Percentiles rank a stretch among this genome's conserved stretches.
Conservation (phyloP, 768 basidiomycete species). For the Gloeophyllum trabeum region DNA sequence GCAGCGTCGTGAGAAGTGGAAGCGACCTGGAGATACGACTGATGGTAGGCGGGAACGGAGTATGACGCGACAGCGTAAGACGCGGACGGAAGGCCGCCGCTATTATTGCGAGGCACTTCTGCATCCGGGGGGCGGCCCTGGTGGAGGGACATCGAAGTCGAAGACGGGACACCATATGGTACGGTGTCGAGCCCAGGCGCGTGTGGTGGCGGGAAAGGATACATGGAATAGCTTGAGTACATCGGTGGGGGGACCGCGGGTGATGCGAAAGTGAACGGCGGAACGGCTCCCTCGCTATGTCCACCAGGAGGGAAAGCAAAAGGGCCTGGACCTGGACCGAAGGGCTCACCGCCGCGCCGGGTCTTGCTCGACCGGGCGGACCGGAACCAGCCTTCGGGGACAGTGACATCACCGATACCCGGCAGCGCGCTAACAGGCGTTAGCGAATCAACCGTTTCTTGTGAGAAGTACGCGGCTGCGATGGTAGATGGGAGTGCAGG, state of each 20-base stretch:
- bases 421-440: slow-evolving; percentile 62
- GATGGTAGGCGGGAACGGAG: background rate
- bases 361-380: slow-evolving; percentile 63
- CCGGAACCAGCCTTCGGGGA: slow-evolving; percentile 71
- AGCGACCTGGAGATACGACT: background rate
- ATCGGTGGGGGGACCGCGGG: background rate
- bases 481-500: slow-evolving; percentile 5
- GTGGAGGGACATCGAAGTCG: background rate
- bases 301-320: slow-evolving; percentile 21
- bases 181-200: background rate
- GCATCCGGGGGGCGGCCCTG: too few species aligned
- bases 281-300: slow-evolving; percentile 10
- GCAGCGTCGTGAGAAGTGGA: background rate
- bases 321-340: slow-evolving; percentile 31
- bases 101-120: background rate
- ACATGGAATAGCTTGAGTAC: background rate
- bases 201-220: background rate
- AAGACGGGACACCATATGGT: background rate
- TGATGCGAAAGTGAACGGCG: slow-evolving; percentile 2
- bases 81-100: too few species aligned
- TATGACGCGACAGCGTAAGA: too few species aligned
- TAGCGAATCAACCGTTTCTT: slow-evolving; percentile 59
- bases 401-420: slow-evolving; percentile 49
- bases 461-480: slow-evolving; percentile 78
- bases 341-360: slow-evolving; percentile 31